Percentiles rank a stretch among this genome's conserved stretches.
phyloP scores from a whole-genome alignment of 1,139 yeast species.

The Magnusiomyces magnusii region DNA sequence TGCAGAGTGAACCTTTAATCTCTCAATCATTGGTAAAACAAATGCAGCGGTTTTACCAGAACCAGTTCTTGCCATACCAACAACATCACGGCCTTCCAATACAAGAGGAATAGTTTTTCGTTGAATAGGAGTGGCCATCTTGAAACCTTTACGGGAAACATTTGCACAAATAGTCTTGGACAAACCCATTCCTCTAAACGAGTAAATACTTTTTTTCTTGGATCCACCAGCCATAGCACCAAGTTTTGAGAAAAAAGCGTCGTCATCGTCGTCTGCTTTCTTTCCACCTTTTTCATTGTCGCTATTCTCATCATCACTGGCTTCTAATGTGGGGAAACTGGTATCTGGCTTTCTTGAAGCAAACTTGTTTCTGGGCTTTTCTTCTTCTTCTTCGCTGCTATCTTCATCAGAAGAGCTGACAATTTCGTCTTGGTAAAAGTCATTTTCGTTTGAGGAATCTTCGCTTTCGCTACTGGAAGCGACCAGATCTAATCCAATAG shows the following conservation, averaged over 20 bases:
- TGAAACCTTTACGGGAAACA: slow-evolving; percentile 77
- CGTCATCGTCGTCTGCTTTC: slow-evolving; percentile 39
- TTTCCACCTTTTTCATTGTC: not conserved
- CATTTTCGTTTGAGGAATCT: not conserved
- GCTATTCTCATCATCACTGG: slow-evolving; percentile 2
- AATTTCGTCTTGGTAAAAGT: slow-evolving; percentile 8
- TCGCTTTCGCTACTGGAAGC: slow-evolving; percentile 6
- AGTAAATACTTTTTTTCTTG: slow-evolving; percentile 51
- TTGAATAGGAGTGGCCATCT: slow-evolving; percentile 97
- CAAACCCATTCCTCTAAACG: slow-evolving; percentile 86
- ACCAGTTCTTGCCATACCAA: slow-evolving; percentile 99
- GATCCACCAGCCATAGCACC: slow-evolving; percentile 36
- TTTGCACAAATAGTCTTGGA: slow-evolving; percentile 63
- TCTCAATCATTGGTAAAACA: slow-evolving; percentile 85
- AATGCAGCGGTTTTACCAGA: slow-evolving; percentile 99
- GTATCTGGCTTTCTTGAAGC: not conserved
- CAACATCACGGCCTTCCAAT: slow-evolving; percentile 84
- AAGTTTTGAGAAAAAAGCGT: slow-evolving; percentile 68
- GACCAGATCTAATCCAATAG: slow-evolving; percentile 6
- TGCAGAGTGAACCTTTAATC: slow-evolving; percentile 72
- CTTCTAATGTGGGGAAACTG: not conserved
- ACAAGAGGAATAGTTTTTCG: slow-evolving; percentile 89
- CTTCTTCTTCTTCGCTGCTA: not conserved
- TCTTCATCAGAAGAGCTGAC: slow-evolving; percentile 5
- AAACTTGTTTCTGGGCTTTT: not conserved